Percentiles rank a stretch among this genome's conserved stretches.
These are phyloP conservation scores for Gonapodya sp. DNA, from an alignment of 192 early-diverging fungal genomes.

Conservation along the genomic window DNA sequence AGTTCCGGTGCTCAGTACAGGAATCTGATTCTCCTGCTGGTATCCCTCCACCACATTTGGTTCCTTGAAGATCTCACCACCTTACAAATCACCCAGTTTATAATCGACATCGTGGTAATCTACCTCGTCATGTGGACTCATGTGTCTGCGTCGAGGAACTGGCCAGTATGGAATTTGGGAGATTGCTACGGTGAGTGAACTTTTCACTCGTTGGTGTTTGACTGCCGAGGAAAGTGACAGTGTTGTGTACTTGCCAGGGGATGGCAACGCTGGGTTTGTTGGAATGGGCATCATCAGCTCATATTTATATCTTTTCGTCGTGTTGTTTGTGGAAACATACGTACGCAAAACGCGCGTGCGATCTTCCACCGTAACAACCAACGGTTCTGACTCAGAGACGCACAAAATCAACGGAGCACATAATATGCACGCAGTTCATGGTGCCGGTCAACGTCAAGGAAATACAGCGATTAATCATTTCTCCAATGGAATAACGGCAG, in stretches of 20 bases:
- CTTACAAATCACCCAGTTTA: conserved; percentile 81
- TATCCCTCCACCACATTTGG: conserved; percentile 57
- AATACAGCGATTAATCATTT: background rate
- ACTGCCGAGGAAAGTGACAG: background rate
- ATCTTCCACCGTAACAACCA: too few relatives aligned
- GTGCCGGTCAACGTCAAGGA: too few relatives aligned
- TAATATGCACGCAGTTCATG: too few relatives aligned
- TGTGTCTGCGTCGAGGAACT: conserved; percentile 54
- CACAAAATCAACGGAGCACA: background rate
- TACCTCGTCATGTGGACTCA: conserved; percentile 82
- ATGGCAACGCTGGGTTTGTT: background rate
- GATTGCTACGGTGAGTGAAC: background rate
- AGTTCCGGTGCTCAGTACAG: background rate
- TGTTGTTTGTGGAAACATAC: conserved; percentile 1
- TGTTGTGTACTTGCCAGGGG: background rate
- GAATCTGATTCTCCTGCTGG: background rate
- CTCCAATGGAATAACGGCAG: background rate
- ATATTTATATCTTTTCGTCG: background rate
- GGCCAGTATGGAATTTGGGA: conserved; percentile 17
- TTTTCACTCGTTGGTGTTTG: background rate
- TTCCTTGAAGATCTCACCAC: conserved; percentile 91
- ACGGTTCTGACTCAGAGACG: background rate
- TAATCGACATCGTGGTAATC: conserved; percentile 75
- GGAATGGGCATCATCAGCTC: background rate
- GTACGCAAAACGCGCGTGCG: background rate